These are phyloP conservation scores for Hymenoscyphus fraxineus DNA, from an alignment of 2,329 filamentous ascomycete species.

Conservation along the genomic window DNA sequence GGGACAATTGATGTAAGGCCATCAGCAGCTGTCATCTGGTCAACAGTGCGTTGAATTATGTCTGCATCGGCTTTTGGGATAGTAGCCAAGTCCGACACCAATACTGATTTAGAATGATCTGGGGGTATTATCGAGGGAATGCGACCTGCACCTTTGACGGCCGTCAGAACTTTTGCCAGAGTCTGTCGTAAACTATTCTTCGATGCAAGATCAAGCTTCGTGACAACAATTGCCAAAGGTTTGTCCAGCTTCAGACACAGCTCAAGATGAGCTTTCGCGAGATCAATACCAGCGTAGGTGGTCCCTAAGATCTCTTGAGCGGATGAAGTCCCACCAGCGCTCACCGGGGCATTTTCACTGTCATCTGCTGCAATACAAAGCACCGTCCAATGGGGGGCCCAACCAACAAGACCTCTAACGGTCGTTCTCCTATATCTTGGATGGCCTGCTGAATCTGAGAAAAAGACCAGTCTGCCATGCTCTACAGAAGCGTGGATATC, in stretches of 20 bases:
- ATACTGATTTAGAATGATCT: slow-evolving; percentile 47
- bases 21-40: slow-evolving; percentile 43
- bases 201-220: slow-evolving; percentile 84
- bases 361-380: slow-evolving; percentile 84
- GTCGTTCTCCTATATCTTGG: slow-evolving; percentile 86
- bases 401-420: slow-evolving; percentile 84
- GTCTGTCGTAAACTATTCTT: slow-evolving; percentile 66
- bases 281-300: slow-evolving; percentile 58
- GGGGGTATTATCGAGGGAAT: slow-evolving; percentile 69
- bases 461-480: slow-evolving; percentile 72
- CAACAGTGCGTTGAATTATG: slow-evolving; percentile 55
- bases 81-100: slow-evolving; percentile 47
- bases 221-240: slow-evolving; percentile 78
- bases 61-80: slow-evolving; percentile 54
- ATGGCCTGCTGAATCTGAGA: slow-evolving; percentile 90
- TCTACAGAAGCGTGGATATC: slow-evolving; percentile 83
- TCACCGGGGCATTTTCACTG: slow-evolving; percentile 42
- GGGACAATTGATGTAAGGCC: slow-evolving; percentile 57
- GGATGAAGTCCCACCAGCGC: slow-evolving; percentile 41
- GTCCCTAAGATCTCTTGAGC: slow-evolving; percentile 49
- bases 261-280: slow-evolving; percentile 76
- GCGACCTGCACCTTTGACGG: slow-evolving; percentile 71
- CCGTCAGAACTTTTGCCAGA: slow-evolving; percentile 69
- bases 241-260: slow-evolving; percentile 77
- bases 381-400: slow-evolving; percentile 91